Evolutionary conservation across 2,329 filamentous ascomycete species (phyloP).

Genomic region (Penicillium sp.): DNA sequence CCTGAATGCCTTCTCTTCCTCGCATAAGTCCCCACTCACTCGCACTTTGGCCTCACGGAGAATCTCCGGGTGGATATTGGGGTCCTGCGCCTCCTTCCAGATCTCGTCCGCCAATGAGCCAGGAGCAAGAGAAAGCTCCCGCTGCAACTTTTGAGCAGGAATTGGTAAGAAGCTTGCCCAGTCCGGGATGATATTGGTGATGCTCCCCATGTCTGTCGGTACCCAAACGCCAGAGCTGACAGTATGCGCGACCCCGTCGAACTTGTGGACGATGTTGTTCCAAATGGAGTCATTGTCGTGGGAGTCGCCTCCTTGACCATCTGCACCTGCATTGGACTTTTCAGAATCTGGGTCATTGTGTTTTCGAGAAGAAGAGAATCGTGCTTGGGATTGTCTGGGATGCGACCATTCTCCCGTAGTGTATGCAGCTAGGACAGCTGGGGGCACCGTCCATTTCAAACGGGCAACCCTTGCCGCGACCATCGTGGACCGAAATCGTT

Average conservation of each 20-base stretch:
- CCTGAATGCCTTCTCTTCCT: slow-evolving; percentile 75
- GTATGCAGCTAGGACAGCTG: slow-evolving; percentile 33
- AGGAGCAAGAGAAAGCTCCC: slow-evolving; percentile 79
- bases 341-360: slow-evolving; percentile 15
- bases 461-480: slow-evolving; percentile 32
- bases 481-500: slow-evolving; percentile 30
- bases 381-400: slow-evolving; percentile 23
- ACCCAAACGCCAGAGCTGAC: slow-evolving; percentile 43
- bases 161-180: slow-evolving; percentile 76
- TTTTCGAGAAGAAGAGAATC: slow-evolving; percentile 24
- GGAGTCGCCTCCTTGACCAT: slow-evolving; percentile 8
- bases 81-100: slow-evolving; percentile 85
- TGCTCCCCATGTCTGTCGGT: slow-evolving; percentile 48
- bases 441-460: slow-evolving; percentile 37
- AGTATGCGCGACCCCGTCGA: slow-evolving; percentile 40
- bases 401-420: slow-evolving; percentile 27
- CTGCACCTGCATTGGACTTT: neutral
- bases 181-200: slow-evolving; percentile 73
- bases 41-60: slow-evolving; percentile 74
- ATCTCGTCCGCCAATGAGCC: slow-evolving; percentile 90
- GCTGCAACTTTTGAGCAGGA: slow-evolving; percentile 77
- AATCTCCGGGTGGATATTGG: slow-evolving; percentile 81
- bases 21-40: slow-evolving; percentile 74
- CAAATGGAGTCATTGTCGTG: slow-evolving; percentile 40
- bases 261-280: slow-evolving; percentile 50